Evolutionary conservation across 176 grass and related monocot species (phyloP), one percentile per base, ranked within the genome.

Genomic region (Triticum turgidum): DNA sequence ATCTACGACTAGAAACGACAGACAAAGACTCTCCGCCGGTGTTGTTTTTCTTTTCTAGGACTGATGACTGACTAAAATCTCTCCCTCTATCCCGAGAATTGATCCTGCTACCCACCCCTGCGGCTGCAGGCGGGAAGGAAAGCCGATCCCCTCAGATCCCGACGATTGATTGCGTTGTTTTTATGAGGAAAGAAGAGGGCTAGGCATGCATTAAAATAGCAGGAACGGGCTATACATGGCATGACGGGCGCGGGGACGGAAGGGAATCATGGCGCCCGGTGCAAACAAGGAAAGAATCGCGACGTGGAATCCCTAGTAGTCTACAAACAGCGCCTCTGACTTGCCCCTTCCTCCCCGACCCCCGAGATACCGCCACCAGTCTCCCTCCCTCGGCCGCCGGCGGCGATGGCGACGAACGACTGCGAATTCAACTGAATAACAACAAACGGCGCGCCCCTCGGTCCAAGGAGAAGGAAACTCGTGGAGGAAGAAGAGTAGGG

Each of bases 151-250:
- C 77, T 76, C 82, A 81, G 90, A 91, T 85, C 86, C 82, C 90
- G 84, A 85, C 22, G 73, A 85, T 74, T 91, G 33, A 78, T 77
- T 29, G 7, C 51, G 44, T 21, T 13, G 63, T 77, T 32, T 84
- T 76, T 81, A 81, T 32, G 76, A 63, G 42, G 77, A 7, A 25
- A 69, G 79, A 71, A 9, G 52, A 56, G 68, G 7, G 41, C 29
- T 18, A 27, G 61, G 63, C 83, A 51, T 7, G 89, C 86, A 91
- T 85, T 82, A 91, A 91, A 91, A 85, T 25, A 51, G 89, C 49
- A 3, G 80, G 42, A 69, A 20, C 2, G n/a, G 65, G 84, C 80
- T 32, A 35, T 34, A 66, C 24, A 61, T 45, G 85, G 76, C 9
- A 79, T 80, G 45, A 18, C 22, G 9, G 38, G 78, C 45, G 73